Base-by-base conservation (phyloP, 768 basidiomycete genomes). In the Lentinula sp. region DNA sequence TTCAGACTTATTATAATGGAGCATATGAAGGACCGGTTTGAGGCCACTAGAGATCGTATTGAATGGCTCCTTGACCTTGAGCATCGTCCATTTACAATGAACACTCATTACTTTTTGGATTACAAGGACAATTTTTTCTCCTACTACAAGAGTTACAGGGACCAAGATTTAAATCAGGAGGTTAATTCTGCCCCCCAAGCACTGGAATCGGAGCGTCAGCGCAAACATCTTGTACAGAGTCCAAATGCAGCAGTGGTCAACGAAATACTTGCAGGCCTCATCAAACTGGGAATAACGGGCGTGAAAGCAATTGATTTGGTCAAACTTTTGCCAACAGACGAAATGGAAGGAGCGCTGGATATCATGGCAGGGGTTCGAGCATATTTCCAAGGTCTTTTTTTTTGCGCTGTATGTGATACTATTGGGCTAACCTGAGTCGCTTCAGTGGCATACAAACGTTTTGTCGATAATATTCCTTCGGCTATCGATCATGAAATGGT, bases 281-380 rank as follows among this genome's bases (percentile, higher is more conserved):
- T 70, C 1, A 72, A 72, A 57, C 63, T 80, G 5, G 81, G 80
- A 0, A 65, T 85, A 12, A 10, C 61, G 0, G 76, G 72, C 2
- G 66, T 77, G 32, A 70, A 74, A 41, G 68, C 76, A 0, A 70
- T 71, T 3, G 82, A 85, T 57, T 63, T 89, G 0, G 64, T 77
- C 0, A 84, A 77, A 64, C 65, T 89, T 0, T 73, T 85, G 3
- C 78, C 81, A 0, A 60, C 74, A 0, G 85, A 88, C 61, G 72
- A 72, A 2, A 79, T 77, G 75, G 85, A 85, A 41, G 77, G 80
- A 0, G 85, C 85, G 0, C 64, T 90, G 16, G 65, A 71, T 3
- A 87, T 90, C 65, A 90, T 91, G 87, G 86, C 86, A 0, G 80
- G 84, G 59, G 86, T 89, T 1, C 76, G 86, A 4, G 88, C 85